Evolutionary conservation across 352 stramenopile genomes (phyloP), one percentile per base, ranked within the genome.

Genomic region (Elongisporangium anandrum): DNA sequence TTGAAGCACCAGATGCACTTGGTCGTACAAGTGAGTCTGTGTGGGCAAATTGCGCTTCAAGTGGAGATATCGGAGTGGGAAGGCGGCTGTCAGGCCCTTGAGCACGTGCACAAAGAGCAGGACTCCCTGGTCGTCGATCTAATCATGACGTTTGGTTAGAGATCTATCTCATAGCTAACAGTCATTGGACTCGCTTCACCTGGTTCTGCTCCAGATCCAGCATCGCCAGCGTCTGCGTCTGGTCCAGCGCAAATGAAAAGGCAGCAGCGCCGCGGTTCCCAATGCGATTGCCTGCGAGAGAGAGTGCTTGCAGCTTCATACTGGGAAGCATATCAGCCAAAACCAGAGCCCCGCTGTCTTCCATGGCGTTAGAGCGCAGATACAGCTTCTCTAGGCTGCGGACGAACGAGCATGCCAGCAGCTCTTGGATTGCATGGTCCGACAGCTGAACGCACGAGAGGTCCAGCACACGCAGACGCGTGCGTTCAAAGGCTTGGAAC

Each of bases 201-300:
- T 75, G 56, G 23, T 89, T 89, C 3, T 78, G 56, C 3, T 82
- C 77, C 0, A 89, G 57, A 22, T 81, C 73, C 0, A 89, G 66
- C 9, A 67, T 75, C 23, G 80, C 61, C 6, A 89, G 51, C 0
- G 50, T 52, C 19, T 57, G n/a, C 2, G 64, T 64, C 20, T 70
- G 52, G 47, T 86, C 77, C 9, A 89, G 54, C 2, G 72, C 66
- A 41, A 87, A 87, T 0, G 71, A 73, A 10, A 89, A 52, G 13
- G 68, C 70, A 1, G 70, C 68, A 15, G 76, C 68, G 10, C 79
- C 79, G 24, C 50, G 19, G 45, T 87, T 61, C 9, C 54, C 20
- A 21, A 89, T 72, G 17, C 12, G 9, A 24, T 89, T 89, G 0
- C 79, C 79, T 29, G 77, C 59, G 13, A 87, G 57, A 0, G 64